Percentiles rank a stretch among this genome's conserved stretches.
Conservation (phyloP, 495 filamentous ascomycete species). For the Lentithecium fluviatile region DNA sequence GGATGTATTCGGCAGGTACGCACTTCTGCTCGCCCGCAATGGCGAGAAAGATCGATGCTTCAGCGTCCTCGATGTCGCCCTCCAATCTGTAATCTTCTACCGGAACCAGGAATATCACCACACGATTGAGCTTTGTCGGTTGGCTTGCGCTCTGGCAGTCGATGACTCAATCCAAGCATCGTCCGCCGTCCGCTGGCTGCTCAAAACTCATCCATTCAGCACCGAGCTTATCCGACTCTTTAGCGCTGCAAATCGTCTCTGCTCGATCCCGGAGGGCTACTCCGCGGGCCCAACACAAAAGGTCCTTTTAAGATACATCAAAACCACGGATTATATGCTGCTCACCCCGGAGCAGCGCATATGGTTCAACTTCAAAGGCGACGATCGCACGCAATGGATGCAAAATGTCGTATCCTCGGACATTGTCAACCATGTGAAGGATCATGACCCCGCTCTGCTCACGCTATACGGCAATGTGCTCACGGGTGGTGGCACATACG, state of each 20-base stretch:
- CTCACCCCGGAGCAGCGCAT: constrained; percentile 36
- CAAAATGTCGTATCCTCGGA: constrained; percentile 9
- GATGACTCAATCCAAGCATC: constrained; percentile 75
- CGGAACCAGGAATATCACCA: constrained; percentile 56
- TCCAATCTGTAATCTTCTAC: constrained; percentile 76
- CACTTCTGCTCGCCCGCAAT: constrained; percentile 64
- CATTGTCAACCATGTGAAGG: constrained; percentile 10
- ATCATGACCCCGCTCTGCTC: constrained; percentile 67
- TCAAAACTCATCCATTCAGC: constrained; percentile 79
- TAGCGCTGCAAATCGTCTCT: constrained; percentile 65
- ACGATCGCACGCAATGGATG: constrained; percentile 8
- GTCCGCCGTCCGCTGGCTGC: constrained; percentile 73
- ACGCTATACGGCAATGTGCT: constrained; percentile 88
- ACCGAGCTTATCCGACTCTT: constrained; percentile 84
- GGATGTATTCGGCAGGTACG: constrained; percentile 85
- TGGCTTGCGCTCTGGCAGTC: constrained; percentile 76
- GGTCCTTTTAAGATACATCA: constrained; percentile 84
- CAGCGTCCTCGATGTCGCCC: constrained; percentile 67
- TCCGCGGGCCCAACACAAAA: constrained; percentile 69
- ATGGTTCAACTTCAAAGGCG: constrained; percentile 37
- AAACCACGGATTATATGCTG: constrained; percentile 73
- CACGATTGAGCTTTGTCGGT: constrained; percentile 76
- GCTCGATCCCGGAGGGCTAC: constrained; percentile 49
- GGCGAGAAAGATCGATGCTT: constrained; percentile 67
- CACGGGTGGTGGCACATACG: constrained; percentile 72